Conservation (phyloP, 352 stramenopile genomes). For the Phytopythium litorale region DNA sequence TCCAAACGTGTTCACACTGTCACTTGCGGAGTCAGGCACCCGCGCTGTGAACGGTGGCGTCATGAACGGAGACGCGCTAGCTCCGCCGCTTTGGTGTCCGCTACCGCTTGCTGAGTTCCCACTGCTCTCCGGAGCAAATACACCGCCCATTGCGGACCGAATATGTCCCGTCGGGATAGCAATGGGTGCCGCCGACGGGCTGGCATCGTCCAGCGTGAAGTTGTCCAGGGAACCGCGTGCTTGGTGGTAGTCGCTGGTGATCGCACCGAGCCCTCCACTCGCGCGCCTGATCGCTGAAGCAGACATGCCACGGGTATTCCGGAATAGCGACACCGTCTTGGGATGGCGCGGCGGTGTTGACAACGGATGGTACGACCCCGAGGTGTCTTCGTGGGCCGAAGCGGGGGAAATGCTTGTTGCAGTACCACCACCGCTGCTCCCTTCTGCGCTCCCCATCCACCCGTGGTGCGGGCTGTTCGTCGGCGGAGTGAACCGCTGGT, state of each 20-base stretch:
- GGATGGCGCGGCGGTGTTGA: slow-evolving; percentile 71
- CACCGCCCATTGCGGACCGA: not conserved
- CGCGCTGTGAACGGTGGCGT: slow-evolving; percentile 27
- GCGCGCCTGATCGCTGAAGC: slow-evolving; percentile 9
- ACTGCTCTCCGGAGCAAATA: slow-evolving; percentile 8
- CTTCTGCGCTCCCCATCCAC: slow-evolving; percentile 29
- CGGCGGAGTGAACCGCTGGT: slow-evolving; percentile 26
- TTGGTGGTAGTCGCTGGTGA: slow-evolving; percentile 24
- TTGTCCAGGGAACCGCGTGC: slow-evolving; percentile 53
- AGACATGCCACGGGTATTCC: slow-evolving; percentile 21
- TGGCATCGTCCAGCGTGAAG: slow-evolving; percentile 45
- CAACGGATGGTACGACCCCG: slow-evolving; percentile 29
- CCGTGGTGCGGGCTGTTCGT: slow-evolving; percentile 28
- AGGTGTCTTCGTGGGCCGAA: slow-evolving; percentile 37
- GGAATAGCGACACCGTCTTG: slow-evolving; percentile 46
- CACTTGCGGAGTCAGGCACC: not conserved
- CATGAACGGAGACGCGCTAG: slow-evolving; percentile 21
- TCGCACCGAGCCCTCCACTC: not conserved
- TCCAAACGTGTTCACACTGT: not conserved
- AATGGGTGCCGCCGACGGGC: not conserved
- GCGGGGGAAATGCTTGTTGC: slow-evolving; percentile 26
- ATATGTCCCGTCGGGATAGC: not conserved
- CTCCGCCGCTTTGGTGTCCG: not conserved
- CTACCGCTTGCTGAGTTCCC: slow-evolving; percentile 5
- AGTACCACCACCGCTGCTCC: slow-evolving; percentile 17